Conservation (phyloP, 139 green algal species). For the Zygnema cylindricum region DNA sequence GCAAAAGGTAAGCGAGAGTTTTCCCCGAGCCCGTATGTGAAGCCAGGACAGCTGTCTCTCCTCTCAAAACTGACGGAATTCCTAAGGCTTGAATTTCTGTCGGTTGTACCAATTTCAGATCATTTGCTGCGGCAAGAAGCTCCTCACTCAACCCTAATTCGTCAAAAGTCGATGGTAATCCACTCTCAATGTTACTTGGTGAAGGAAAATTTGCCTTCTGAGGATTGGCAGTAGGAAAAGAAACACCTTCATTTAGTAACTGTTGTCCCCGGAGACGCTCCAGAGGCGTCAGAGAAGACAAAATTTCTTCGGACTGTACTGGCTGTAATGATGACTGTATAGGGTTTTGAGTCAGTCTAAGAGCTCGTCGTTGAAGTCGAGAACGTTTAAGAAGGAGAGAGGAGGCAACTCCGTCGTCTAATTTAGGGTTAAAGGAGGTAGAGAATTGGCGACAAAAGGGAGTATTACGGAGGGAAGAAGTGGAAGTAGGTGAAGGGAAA, state of each 20-base stretch:
- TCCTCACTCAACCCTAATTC: slow-evolving; percentile 54
- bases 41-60: slow-evolving; percentile 78
- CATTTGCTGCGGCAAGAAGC: slow-evolving; percentile 36
- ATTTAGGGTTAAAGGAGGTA: background rate
- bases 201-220: background rate
- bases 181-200: no score
- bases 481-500: no score
- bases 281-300: background rate
- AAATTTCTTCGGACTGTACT: background rate
- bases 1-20: slow-evolving; percentile 94
- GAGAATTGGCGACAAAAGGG: background rate
- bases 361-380: background rate
- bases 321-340: no score
- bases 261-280: background rate
- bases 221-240: background rate
- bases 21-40: slow-evolving; percentile 95
- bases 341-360: no score
- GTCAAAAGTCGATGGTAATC: background rate
- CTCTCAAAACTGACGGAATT: slow-evolving; percentile 75
- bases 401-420: background rate
- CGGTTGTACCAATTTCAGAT: slow-evolving; percentile 22
- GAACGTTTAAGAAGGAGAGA: background rate
- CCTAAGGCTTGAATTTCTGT: slow-evolving; percentile 67
- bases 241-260: background rate
- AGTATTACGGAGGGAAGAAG: background rate